Evolutionary conservation across 2,329 filamentous ascomycete genomes (phyloP).

Genomic region (Colletotrichum australisinense): DNA sequence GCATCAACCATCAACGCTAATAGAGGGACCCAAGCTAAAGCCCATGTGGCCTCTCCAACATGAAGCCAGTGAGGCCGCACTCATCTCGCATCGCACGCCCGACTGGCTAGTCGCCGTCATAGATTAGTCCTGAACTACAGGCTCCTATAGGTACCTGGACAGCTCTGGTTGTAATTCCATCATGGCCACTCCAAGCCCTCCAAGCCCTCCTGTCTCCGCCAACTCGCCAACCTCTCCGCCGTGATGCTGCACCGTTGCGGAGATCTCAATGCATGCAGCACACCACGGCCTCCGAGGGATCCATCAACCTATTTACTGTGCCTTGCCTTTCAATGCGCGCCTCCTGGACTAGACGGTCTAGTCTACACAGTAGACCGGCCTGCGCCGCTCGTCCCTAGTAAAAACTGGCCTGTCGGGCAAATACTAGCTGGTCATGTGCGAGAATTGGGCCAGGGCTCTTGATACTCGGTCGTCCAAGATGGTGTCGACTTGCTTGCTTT

Average conservation of each 20-base stretch:
- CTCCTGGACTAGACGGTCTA: slow-evolving; percentile 28
- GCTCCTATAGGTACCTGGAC: neutral
- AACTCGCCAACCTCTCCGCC: slow-evolving; percentile 29
- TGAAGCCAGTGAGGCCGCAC: neutral
- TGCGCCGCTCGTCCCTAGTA: slow-evolving; percentile 22
- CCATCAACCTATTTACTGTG: slow-evolving; percentile 5
- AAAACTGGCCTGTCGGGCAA: slow-evolving; percentile 21
- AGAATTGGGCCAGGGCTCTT: slow-evolving; percentile 21
- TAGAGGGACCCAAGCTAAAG: slow-evolving; percentile 14
- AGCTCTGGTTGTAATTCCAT: slow-evolving; percentile 5
- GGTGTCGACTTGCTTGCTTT: slow-evolving; percentile 12
- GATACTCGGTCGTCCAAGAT: slow-evolving; percentile 9
- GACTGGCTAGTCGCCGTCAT: slow-evolving; percentile 32
- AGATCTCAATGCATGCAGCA: slow-evolving; percentile 31
- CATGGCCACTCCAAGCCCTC: slow-evolving; percentile 1
- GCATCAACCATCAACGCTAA: slow-evolving; percentile 24
- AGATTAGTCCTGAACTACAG: neutral
- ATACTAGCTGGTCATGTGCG: slow-evolving; percentile 28
- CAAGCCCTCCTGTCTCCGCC: slow-evolving; percentile 12
- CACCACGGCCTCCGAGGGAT: slow-evolving; percentile 27
- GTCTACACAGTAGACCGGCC: neutral
- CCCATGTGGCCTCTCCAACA: slow-evolving; percentile 31
- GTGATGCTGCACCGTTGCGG: slow-evolving; percentile 31
- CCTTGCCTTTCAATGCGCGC: slow-evolving; percentile 19
- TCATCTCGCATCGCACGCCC: slow-evolving; percentile 18